A percentile compares a stretch with the other conserved stretches of the same genome.
Conservation (phyloP, 1,139 yeast genomes). For the Kurtzmaniella quercitrusa region DNA sequence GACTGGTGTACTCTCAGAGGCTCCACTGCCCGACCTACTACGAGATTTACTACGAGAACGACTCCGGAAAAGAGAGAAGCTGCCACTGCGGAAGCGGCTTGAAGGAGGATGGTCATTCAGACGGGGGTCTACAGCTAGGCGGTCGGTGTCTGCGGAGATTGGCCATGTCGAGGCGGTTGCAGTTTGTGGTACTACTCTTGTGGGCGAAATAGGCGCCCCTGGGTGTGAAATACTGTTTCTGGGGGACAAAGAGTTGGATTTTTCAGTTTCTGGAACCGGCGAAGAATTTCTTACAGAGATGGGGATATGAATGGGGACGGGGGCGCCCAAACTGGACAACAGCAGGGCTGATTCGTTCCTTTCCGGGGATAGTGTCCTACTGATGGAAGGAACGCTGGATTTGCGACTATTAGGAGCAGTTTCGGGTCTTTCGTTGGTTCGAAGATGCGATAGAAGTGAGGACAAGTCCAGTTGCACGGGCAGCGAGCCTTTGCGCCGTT, state of each 20-base stretch:
- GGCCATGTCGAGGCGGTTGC: background rate
- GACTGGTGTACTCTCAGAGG: background rate
- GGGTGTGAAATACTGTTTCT: background rate
- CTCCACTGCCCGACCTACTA: background rate
- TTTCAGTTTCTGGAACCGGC: background rate
- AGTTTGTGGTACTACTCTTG: background rate
- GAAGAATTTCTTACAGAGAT: background rate
- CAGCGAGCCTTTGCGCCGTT: conserved; percentile 10
- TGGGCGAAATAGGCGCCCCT: background rate
- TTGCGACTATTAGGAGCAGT: background rate
- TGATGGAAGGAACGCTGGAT: background rate
- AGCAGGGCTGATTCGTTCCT: background rate
- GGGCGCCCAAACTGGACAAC: background rate
- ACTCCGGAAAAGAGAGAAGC: background rate
- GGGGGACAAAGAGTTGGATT: background rate
- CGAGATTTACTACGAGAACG: background rate
- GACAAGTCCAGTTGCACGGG: conserved; percentile 25
- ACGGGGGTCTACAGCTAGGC: background rate
- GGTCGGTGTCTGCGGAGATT: background rate
- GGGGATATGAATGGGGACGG: background rate
- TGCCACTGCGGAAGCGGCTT: background rate
- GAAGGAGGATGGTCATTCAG: background rate
- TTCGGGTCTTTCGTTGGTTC: conserved; percentile 17
- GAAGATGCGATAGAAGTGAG: conserved; percentile 17
- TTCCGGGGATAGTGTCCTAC: background rate